Evolutionary conservation across 1,284 basidiomycete genomes (phyloP).

Genomic region (Phaffia rhodozyma): DNA sequence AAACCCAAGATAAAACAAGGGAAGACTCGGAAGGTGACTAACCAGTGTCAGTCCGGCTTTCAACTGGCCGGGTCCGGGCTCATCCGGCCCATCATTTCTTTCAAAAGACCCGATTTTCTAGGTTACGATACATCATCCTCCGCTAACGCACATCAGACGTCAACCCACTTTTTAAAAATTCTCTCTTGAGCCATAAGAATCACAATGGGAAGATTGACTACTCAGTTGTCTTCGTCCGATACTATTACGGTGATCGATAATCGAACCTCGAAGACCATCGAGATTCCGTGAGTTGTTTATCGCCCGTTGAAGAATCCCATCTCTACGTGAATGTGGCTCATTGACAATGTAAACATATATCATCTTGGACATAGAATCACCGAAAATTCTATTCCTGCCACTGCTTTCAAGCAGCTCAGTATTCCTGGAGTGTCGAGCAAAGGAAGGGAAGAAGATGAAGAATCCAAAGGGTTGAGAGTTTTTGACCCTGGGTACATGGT

Average conservation of each 20-base stretch:
- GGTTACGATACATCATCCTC: no score
- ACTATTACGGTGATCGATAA: constrained; percentile 65
- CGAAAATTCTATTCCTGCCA: constrained; percentile 63
- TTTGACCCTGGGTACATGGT: constrained; percentile 40
- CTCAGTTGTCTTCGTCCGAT: constrained; percentile 22
- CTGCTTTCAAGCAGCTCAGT: constrained; percentile 64
- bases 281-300: constrained; percentile 49
- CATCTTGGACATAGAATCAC: constrained; percentile 44
- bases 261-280: constrained; percentile 65
- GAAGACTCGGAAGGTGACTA: no score
- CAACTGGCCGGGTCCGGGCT: no score
- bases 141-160: no score
- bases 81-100: no score
- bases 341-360: background rate
- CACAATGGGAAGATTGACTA: no score
- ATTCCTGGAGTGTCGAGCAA: constrained; percentile 40
- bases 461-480: constrained; percentile 60
- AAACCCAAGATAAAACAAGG: no score
- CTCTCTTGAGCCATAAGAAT: no score
- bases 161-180: no score
- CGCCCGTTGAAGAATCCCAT: constrained; percentile 1
- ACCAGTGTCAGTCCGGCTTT: no score
- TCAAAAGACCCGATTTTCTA: no score
- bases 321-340: background rate
- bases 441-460: constrained; percentile 70